Evolutionary conservation across 202 grass and related monocot species (phyloP), one percentile per base, ranked within the genome.

Genomic region (Setaria italica): DNA sequence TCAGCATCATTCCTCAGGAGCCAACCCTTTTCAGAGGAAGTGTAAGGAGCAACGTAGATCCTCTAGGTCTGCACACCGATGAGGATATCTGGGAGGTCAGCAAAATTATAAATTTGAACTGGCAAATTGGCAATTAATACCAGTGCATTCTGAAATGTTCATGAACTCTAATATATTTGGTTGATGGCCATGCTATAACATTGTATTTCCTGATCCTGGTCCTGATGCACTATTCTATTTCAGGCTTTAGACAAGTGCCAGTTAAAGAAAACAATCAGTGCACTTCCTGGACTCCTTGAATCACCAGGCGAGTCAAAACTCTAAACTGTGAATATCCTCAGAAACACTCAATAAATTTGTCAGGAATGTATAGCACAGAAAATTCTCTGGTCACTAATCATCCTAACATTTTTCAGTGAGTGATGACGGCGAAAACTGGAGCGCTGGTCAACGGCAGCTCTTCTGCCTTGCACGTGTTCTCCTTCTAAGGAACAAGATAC

Each of bases 1-100:
- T 97, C 66, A 90, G 92, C 73, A 95, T 98, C 46, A 98, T 97
- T 68, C 95, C 95, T 25, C 95, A 98, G 48, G 92, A 98, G 17
- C 83, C 95, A 39, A 88, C 92, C 20, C 92, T 98, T 87, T 98
- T 98, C 77, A 88, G 91, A 80, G 93, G 95, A 15, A 92, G 83
- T 32, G 87, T 92, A 45, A 89, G 95, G 66, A 88, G 74, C 62
- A 95, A 98, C 8, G 87, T 95, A 6, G 92, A 98, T 86, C 92
- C 95, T 87, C 80, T 98, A 15, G 77, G 85, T 13, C 79, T 67
- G 55, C 79, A 98, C 12, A 85, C 81, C 0, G 95, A 95, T 74
- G 74, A 83, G 42, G 85, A 95, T 81, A 98, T 98, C 34, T 95
- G 91, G 92, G 88, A 98, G 93, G 95, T 98, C 45, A 88, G 86